Percentiles rank a stretch among this genome's conserved stretches.
Evolutionary conservation across 345 rosid genomes (phyloP).

Genomic region (Carallia pectinifolia): DNA sequence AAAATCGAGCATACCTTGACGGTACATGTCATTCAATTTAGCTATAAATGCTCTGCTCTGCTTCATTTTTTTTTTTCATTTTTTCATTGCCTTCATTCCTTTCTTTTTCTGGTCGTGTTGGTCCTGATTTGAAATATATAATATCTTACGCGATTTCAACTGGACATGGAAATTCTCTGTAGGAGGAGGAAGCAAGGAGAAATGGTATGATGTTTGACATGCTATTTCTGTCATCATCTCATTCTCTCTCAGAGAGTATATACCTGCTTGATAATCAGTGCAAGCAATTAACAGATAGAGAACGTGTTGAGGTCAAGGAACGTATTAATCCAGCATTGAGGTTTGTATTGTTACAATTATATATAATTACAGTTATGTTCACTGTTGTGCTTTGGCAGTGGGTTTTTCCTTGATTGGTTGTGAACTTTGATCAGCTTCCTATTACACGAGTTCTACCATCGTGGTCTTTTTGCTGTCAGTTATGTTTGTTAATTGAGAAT

Average conservation of each 20-base stretch:
- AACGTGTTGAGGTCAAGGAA: constrained; percentile 48
- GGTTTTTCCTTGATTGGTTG: background rate
- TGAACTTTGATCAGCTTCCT: background rate
- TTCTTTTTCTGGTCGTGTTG: background rate
- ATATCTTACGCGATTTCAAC: constrained; percentile 1
- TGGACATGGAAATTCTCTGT: constrained; percentile 16
- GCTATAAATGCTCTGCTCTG: background rate
- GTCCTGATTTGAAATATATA: background rate
- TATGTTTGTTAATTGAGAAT: background rate
- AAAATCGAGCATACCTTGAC: constrained; percentile 63
- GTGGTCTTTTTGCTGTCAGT: background rate
- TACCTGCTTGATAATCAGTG: constrained; percentile 61
- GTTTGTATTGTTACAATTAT: constrained; percentile 40
- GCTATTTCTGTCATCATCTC: constrained; percentile 74
- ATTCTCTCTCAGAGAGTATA: constrained; percentile 70
- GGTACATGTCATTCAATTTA: constrained; percentile 36
- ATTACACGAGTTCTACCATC: background rate
- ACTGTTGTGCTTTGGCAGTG: background rate
- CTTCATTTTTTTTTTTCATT: background rate
- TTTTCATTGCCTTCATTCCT: background rate
- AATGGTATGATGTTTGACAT: constrained; percentile 71
- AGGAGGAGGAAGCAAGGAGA: constrained; percentile 84
- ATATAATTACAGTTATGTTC: background rate
- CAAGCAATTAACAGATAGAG: constrained; percentile 45
- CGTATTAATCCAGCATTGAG: constrained; percentile 65